phyloP scores from a whole-genome alignment of 345 rosid species.

The Jatropha curcas region DNA sequence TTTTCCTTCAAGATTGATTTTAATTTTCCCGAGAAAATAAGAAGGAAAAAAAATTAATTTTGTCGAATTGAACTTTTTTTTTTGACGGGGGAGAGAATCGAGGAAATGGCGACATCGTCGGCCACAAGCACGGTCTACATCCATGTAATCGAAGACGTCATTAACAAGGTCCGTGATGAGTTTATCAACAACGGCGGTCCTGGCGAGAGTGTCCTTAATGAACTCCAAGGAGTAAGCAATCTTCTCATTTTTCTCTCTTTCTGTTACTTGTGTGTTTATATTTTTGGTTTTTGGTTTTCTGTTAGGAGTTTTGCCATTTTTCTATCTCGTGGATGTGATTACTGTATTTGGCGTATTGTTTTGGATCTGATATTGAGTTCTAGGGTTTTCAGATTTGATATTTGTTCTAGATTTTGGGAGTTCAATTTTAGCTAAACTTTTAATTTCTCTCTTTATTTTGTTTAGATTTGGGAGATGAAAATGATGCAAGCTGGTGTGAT shows the following conservation, averaged over 20 bases:
- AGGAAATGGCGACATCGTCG: conserved; percentile 54
- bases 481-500: conserved; percentile 90
- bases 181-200: conserved; percentile 79
- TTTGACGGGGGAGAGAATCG: conserved; percentile 15
- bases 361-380: conserved; percentile 32
- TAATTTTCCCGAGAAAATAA: conserved; percentile 14
- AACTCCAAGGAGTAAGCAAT: conserved; percentile 83
- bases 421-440: conserved; percentile 15
- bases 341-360: not conserved
- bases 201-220: conserved; percentile 77
- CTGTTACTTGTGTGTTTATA: not conserved
- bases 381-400: conserved; percentile 38
- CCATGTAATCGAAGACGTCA: conserved; percentile 88
- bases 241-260: not conserved
- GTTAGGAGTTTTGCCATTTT: not conserved
- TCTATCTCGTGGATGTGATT: not conserved
- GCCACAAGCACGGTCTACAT: conserved; percentile 73
- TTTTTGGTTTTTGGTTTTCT: not conserved
- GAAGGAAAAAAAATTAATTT: not conserved
- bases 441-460: not conserved
- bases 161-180: conserved; percentile 90
- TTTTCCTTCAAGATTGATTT: not conserved
- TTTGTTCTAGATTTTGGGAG: conserved; percentile 14
- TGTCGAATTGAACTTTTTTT: not conserved
- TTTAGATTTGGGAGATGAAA: conserved; percentile 89